Evolutionary conservation across 208 protist genomes (phyloP).

Genomic region (Crithidia sp.): DNA sequence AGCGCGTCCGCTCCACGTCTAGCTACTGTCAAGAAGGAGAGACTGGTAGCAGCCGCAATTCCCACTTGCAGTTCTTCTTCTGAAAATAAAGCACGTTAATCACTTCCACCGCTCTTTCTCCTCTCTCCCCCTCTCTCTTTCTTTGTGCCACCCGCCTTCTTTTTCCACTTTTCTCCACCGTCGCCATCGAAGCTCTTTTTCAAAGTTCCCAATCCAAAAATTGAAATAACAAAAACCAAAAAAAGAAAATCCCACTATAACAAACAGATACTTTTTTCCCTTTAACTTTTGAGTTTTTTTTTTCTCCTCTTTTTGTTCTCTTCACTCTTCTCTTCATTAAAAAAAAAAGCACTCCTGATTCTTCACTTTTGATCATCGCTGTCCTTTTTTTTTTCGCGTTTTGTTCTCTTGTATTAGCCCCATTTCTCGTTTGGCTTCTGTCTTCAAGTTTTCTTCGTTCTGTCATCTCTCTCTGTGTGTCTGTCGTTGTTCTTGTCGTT

Average conservation of each 20-base stretch:
- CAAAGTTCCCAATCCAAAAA: constrained; percentile 33
- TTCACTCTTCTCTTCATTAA: constrained; percentile 1
- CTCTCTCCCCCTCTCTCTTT: not conserved
- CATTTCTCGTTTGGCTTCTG: constrained; percentile 6
- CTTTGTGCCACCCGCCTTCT: not conserved
- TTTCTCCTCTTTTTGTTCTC: constrained; percentile 5
- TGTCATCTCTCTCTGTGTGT: not conserved
- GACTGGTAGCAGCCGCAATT: too few species aligned
- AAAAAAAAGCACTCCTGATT: not conserved
- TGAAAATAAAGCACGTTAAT: not conserved
- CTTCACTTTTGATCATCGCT: constrained; percentile 9
- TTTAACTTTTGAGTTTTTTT: constrained; percentile 12
- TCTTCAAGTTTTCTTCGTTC: constrained; percentile 1
- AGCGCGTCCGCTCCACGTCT: too few species aligned
- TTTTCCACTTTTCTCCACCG: not conserved
- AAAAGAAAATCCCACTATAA: constrained; percentile 40
- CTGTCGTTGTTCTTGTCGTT: constrained; percentile 1
- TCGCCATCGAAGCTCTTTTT: constrained; percentile 35
- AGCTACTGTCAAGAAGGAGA: too few species aligned
- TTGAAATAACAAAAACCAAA: constrained; percentile 53
- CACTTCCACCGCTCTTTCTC: not conserved
- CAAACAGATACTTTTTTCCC: constrained; percentile 36
- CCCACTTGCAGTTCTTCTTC: not conserved
- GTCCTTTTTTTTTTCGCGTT: constrained; percentile 10
- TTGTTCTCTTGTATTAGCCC: not conserved